Percentiles rank a stretch among this genome's conserved stretches.
phyloP scores from a whole-genome alignment of 2,329 filamentous ascomycete species.

The Cladophialophora bantiana region DNA sequence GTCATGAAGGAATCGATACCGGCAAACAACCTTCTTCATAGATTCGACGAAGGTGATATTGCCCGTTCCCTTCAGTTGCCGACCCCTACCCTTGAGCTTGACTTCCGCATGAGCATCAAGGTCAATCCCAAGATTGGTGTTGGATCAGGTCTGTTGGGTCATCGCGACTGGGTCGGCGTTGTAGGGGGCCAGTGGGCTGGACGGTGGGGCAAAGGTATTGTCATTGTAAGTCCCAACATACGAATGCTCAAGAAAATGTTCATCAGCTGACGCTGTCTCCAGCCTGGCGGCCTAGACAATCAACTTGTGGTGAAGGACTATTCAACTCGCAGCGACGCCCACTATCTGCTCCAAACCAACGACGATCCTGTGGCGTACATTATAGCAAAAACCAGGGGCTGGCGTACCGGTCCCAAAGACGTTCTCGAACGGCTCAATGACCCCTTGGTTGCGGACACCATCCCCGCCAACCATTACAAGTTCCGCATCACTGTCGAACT shows the following conservation, averaged over 20 bases:
- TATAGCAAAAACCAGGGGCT: conserved; percentile 55
- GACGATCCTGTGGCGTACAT: conserved; percentile 60
- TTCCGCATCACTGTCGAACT: conserved; percentile 57
- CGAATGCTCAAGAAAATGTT: background rate
- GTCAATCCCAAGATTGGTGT: conserved; percentile 59
- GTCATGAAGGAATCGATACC: conserved; percentile 62
- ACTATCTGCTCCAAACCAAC: conserved; percentile 58
- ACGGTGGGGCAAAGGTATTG: conserved; percentile 59
- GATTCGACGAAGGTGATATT: conserved; percentile 58
- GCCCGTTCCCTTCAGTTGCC: conserved; percentile 57
- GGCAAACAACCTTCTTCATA: conserved; percentile 59
- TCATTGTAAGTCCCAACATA: conserved; percentile 51
- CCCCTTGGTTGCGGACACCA: conserved; percentile 51
- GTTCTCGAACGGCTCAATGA: conserved; percentile 57
- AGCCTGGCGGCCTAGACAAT: conserved; percentile 60
- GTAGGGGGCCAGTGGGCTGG: conserved; percentile 61
- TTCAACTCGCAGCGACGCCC: conserved; percentile 54
- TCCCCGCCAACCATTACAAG: conserved; percentile 58
- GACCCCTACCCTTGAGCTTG: conserved; percentile 56
- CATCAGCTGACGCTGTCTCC: conserved; percentile 15
- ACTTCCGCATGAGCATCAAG: conserved; percentile 62
- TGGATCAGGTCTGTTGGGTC: conserved; percentile 57
- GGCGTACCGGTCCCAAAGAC: conserved; percentile 58
- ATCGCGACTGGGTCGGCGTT: conserved; percentile 60
- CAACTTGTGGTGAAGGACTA: conserved; percentile 58